Evolutionary conservation across 2,329 filamentous ascomycete species (phyloP), one percentile per base, ranked within the genome.

Genomic region (Epichloe gansuensis): DNA sequence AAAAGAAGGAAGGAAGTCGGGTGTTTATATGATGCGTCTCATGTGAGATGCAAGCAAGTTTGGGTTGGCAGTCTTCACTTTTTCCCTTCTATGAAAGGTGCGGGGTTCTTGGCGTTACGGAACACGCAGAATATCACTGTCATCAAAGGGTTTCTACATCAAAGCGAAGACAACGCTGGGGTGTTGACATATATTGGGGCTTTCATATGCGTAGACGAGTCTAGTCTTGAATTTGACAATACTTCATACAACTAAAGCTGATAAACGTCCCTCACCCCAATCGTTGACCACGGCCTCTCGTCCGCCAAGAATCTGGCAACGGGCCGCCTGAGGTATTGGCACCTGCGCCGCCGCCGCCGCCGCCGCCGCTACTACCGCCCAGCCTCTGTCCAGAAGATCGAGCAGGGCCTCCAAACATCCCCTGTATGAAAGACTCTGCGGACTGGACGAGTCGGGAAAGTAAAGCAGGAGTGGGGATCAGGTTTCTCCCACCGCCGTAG

Each of bases 401-500:
- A 57, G 41, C 47, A 12, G 81, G 78, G 1, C 82, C 84, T 4
- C 87, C 87, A 60, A 59, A 58, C 1, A 52, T 54, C 43, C 60
- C 53, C 9, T 57, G 50, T 2, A 53, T 27, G 0, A 56, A 7
- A 4, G 58, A 51, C 5, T 58, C 59, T 5, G 60, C 58, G 4
- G 69, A 75, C 53, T 74, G 71, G 53, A 91, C 85, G 58, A 86
- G 77, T 51, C 76, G 76, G 54, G 80, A 81, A 53, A 97, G 69
- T 58, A 89, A 82, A 5, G 67, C 65, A 2, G 93, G 93, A 0
- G 89, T 93, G 13, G 76, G 73, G 38, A 96, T 74, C 47, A 84
- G 75, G 63, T 90, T 95, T 49, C 73, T 75, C 0, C 93, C 93
- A 52, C 87, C 87, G 35, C 89, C 91, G 63, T 93, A 93, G 51